These are phyloP conservation scores for Clonostachys chloroleuca DNA, from an alignment of 2,329 filamentous ascomycete species.

Conservation along the genomic window DNA sequence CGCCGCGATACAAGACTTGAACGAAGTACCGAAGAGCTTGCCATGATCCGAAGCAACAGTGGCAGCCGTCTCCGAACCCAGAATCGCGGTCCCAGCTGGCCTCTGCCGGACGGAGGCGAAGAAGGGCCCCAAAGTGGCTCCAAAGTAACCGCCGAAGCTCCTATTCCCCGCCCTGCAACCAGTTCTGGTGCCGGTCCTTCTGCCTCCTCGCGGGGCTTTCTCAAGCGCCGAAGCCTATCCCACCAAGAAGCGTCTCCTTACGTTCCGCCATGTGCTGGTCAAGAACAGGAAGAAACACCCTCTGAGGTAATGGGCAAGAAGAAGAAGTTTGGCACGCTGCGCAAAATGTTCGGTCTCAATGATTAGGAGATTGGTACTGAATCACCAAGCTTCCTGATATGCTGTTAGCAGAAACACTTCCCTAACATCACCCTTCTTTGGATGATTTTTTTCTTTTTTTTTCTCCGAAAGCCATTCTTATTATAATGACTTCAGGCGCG, in stretches of 20 bases:
- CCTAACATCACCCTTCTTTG: too few relatives aligned
- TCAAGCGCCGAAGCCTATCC: constrained; percentile 30
- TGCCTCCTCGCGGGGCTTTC: constrained; percentile 16
- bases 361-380: constrained; percentile 23
- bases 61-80: constrained; percentile 12
- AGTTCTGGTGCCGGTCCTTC: constrained; percentile 17
- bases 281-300: too few relatives aligned
- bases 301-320: constrained; percentile 27
- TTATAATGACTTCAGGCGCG: too few relatives aligned
- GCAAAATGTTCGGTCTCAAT: constrained; percentile 57
- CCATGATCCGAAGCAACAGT: constrained; percentile 31
- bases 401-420: too few relatives aligned
- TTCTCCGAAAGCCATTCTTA: too few relatives aligned
- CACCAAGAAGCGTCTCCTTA: constrained; percentile 11
- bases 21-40: constrained; percentile 48
- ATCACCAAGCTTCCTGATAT: too few relatives aligned
- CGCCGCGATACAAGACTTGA: constrained; percentile 60
- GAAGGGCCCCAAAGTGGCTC: constrained; percentile 18
- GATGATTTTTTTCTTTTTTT: too few relatives aligned
- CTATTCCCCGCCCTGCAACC: constrained; percentile 22
- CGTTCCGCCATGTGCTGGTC: constrained; percentile 1
- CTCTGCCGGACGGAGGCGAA: constrained; percentile 20
- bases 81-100: constrained; percentile 23
- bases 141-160: constrained; percentile 13
- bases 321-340: constrained; percentile 66